Base-by-base conservation (phyloP, 768 basidiomycete genomes). In the Lentinula sp. region DNA sequence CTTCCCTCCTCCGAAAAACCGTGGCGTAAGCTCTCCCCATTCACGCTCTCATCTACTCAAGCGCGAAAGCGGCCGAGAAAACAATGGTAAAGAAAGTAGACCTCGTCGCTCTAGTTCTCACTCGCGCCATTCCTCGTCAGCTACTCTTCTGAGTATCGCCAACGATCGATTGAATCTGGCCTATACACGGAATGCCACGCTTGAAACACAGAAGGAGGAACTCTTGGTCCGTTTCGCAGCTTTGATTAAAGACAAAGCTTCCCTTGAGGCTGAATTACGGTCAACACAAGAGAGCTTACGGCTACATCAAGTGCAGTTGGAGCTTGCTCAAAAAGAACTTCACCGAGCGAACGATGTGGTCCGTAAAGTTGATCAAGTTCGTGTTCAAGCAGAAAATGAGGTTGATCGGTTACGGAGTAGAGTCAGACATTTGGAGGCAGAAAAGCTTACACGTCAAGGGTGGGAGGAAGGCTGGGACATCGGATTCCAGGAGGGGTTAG, bases 391-490 rank as follows among this genome's bases (percentile, higher is more conserved):
- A n/a, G 59, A 60, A n/a, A 40, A 21, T 23, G 50, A 60, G 16
- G 59, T 37, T 31, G 39, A 49, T 52, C 45, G 50, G 8, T 21
- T 51, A 18, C 52, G 50, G 28, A 50, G 48, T 35, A 52, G 40
- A 52, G 21, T 60, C 9, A 50, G 59, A 28, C 34, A 37, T 8
- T 60, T 60, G 37, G 39, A 51, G 40, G 13, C 49, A 16, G 59
- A 60, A n/a, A 50, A 60, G 39, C 13, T 42, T 10, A 32, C 48
- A n/a, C 32, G 59, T n/a, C 16, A 21, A 40, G 59, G 59, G 9
- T 60, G 59, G 59, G 59, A 60, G 35, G 59, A 60, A 32, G 59
- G 59, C n/a, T 60, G 59, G 59, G 59, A 52, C 31, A 52, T 51
- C 23, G 59, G 59, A 15, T 60, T 51, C 40, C 45, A 60, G 28